Base-by-base conservation (phyloP, 78 protist species). In the slime mould (Dictyostelium discoideum) region DNA sequence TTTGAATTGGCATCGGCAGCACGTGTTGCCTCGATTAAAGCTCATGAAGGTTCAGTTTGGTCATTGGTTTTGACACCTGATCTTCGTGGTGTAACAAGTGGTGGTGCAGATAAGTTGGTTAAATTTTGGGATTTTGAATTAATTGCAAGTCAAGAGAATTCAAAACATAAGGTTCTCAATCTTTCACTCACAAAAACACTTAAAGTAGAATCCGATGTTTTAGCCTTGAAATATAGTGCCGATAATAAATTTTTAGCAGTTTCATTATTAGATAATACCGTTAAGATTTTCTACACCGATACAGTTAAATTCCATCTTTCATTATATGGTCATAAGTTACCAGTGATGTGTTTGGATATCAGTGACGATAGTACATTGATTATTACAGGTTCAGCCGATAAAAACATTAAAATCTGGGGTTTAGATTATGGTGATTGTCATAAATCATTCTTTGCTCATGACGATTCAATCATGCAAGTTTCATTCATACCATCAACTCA, bases 321-420 rank as follows among this genome's bases (percentile, higher is more conserved):
- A 9, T 88, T 99, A 37, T 99, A 98, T 87, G 99, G 99, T 8
- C 99, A 99, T 97, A 97, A 97, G 77, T 96, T 99, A 50, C 99
- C 99, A 0, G 99, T 97, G 24, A 60, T 96, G 78, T 9, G 97
- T 24, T n/a, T 99, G 63, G 98, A 97, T 85, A 82, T 97, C 57
- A 72, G 97, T 14, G 57, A 93, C 22, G 99, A 99, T 87, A 5
- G 87, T 73, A n/a, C 97, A 22, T 93, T 99, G 24, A 57, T 99
- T 42, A 97, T 86, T 24, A 96, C 99, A 0, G 99, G 97, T 20
- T 83, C 97, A 0, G 99, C 99, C 0, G 99, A 99, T 93, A 99
- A 99, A 95, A 98, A 94, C 46, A 85, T 99, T 32, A 98, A 98
- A 94, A 54, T 87, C 18, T 92, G 96, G 98, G 98, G 99, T 42